Conservation (phyloP, 805 yeast genomes). For the Scheffersomyces amazonensis region DNA sequence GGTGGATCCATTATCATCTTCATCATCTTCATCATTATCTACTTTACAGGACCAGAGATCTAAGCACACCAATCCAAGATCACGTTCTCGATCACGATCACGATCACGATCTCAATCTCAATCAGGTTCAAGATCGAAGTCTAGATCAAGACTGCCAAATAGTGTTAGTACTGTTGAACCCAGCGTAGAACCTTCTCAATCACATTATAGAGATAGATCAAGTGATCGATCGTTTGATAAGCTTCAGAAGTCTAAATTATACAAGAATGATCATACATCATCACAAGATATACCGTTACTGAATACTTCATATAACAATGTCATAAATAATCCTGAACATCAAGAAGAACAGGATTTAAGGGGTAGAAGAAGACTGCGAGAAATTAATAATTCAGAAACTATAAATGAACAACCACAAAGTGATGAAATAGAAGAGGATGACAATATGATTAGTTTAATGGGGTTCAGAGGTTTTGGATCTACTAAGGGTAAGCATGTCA, state of each 20-base stretch:
- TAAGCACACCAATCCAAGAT: too few relatives aligned
- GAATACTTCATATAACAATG: conserved; percentile 15
- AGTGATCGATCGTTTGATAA: conserved; percentile 13
- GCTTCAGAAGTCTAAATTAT: conserved; percentile 12
- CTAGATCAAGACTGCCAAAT: conserved; percentile 19
- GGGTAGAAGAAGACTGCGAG: conserved; percentile 23
- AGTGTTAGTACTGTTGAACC: not conserved
- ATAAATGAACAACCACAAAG: conserved; percentile 13
- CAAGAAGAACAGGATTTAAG: conserved; percentile 16
- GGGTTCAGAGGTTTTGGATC: conserved; percentile 56
- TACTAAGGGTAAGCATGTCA: conserved; percentile 57
- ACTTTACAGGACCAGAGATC: too few relatives aligned
- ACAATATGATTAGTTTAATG: conserved; percentile 46
- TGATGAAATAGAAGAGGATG: conserved; percentile 6
- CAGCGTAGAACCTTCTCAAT: not conserved
- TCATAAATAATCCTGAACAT: conserved; percentile 9
- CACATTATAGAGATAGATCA: conserved; percentile 16
- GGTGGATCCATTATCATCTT: too few relatives aligned
- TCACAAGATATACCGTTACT: conserved; percentile 13
- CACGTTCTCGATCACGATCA: too few relatives aligned
- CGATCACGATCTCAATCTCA: too few relatives aligned
- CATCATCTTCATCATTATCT: too few relatives aligned
- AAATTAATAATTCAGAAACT: too few relatives aligned
- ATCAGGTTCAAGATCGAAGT: conserved; percentile 5
- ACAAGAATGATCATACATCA: conserved; percentile 11